These are phyloP conservation scores for Coemansia sp. DNA, from an alignment of 192 early-diverging fungal genomes.

Conservation along the genomic window DNA sequence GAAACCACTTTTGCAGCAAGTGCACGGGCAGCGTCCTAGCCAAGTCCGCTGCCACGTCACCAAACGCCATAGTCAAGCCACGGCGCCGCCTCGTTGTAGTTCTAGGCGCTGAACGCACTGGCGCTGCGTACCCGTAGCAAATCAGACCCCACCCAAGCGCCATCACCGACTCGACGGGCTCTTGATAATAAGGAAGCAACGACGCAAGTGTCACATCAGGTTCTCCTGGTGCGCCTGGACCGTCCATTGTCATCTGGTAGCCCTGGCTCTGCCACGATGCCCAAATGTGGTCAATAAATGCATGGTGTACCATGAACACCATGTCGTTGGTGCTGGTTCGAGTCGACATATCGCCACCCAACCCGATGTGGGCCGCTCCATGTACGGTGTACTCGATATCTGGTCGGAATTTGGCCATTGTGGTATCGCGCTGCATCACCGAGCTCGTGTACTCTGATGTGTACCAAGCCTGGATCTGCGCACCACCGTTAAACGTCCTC, in stretches of 20 bases:
- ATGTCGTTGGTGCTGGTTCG: slow-evolving; percentile 58
- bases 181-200: slow-evolving; percentile 32
- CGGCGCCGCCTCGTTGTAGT: slow-evolving; percentile 3
- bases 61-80: slow-evolving; percentile 6
- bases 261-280: slow-evolving; percentile 55
- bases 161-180: slow-evolving; percentile 52
- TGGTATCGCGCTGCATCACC: slow-evolving; percentile 31
- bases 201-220: slow-evolving; percentile 2
- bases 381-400: slow-evolving; percentile 57
- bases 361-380: slow-evolving; percentile 41
- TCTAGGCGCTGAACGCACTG: slow-evolving; percentile 21
- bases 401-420: slow-evolving; percentile 48
- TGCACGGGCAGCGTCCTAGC: slow-evolving; percentile 25
- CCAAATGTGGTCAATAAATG: slow-evolving; percentile 59
- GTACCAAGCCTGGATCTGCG: slow-evolving; percentile 39
- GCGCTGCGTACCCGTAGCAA: slow-evolving; percentile 54
- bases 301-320: slow-evolving; percentile 58
- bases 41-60: not conserved
- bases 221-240: slow-evolving; percentile 10
- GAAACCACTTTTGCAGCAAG: slow-evolving; percentile 44
- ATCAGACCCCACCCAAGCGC: slow-evolving; percentile 56
- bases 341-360: slow-evolving; percentile 57
- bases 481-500: slow-evolving; percentile 53
- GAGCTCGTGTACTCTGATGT: slow-evolving; percentile 52
- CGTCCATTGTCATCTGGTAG: slow-evolving; percentile 47